Evolutionary conservation across 805 yeast species (phyloP).

Genomic region (Metschnikowia dekortorum): DNA sequence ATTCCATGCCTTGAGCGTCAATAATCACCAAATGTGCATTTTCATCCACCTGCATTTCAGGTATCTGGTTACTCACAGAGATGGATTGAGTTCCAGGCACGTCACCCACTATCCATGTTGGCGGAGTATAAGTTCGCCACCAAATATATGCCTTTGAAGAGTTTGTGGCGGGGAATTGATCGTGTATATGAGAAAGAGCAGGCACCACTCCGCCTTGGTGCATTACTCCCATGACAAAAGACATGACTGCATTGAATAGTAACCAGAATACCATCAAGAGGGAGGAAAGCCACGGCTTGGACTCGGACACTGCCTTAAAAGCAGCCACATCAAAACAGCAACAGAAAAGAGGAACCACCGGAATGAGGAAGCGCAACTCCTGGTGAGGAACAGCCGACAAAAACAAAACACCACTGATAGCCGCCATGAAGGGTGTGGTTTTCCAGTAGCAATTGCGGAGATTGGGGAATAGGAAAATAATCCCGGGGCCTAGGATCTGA

Average conservation of each 20-base stretch:
- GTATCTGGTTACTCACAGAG: conserved; percentile 7
- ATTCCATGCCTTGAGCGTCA: conserved; percentile 50
- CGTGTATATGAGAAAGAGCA: conserved; percentile 44
- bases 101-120: conserved; percentile 70
- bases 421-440: conserved; percentile 56
- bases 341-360: conserved; percentile 67
- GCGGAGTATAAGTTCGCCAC: conserved; percentile 96
- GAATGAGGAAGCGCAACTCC: conserved; percentile 83
- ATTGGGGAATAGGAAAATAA: conserved; percentile 43
- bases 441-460: conserved; percentile 32
- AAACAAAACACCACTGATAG: conserved; percentile 55
- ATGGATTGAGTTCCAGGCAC: conserved; percentile 13
- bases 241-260: conserved; percentile 56
- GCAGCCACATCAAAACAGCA: conserved; percentile 49
- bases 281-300: conserved; percentile 11
- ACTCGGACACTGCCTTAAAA: conserved; percentile 8
- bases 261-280: conserved; percentile 47
- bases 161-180: conserved; percentile 1
- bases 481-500: conserved; percentile 70
- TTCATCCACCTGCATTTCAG: conserved; percentile 5
- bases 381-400: conserved; percentile 85
- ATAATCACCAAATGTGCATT: conserved; percentile 18
- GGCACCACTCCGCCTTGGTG: conserved; percentile 92
- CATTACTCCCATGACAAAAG: conserved; percentile 65
- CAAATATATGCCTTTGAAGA: conserved; percentile 50